phyloP scores from a whole-genome alignment of 2,329 filamentous ascomycete genomes.

The Huntiella bhutanensis region DNA sequence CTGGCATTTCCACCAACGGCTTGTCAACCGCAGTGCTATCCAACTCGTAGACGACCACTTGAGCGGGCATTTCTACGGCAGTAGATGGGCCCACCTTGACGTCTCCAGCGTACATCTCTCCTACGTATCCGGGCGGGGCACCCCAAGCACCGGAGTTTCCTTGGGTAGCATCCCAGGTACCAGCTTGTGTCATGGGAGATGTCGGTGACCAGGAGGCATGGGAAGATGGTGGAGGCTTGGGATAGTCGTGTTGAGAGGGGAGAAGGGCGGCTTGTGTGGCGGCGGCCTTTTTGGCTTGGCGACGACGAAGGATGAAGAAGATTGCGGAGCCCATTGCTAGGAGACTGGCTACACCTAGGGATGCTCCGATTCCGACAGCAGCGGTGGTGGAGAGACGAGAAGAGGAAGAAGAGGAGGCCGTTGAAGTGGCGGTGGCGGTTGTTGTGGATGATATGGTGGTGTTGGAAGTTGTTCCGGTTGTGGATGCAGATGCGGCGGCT shows the following conservation, averaged over 20 bases:
- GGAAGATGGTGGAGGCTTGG: slow-evolving; percentile 1
- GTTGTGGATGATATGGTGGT: neutral
- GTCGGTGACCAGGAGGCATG: slow-evolving; percentile 1
- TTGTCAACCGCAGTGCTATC: slow-evolving; percentile 8
- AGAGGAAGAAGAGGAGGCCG: neutral
- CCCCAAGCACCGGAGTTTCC: slow-evolving; percentile 3
- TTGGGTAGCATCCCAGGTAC: slow-evolving; percentile 5
- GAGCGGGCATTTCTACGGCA: slow-evolving; percentile 4
- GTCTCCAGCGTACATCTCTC: neutral
- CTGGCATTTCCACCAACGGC: slow-evolving; percentile 4
- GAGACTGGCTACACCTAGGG: slow-evolving; percentile 18
- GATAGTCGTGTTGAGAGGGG: slow-evolving; percentile 2
- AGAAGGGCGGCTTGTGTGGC: slow-evolving; percentile 4
- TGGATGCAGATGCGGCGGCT: neutral
- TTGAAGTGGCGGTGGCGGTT: slow-evolving; percentile 1
- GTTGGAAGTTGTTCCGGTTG: neutral
- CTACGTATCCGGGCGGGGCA: neutral
- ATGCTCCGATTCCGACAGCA: slow-evolving; percentile 24
- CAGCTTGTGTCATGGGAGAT: neutral
- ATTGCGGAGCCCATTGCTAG: slow-evolving; percentile 14
- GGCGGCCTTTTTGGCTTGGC: slow-evolving; percentile 13
- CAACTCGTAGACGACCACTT: slow-evolving; percentile 8
- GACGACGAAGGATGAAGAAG: slow-evolving; percentile 17
- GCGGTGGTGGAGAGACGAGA: slow-evolving; percentile 15
- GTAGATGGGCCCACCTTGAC: neutral